Percentiles rank a stretch among this genome's conserved stretches.
Evolutionary conservation across 257 asterid species (phyloP).

Genomic region (Nemophila menziesii): DNA sequence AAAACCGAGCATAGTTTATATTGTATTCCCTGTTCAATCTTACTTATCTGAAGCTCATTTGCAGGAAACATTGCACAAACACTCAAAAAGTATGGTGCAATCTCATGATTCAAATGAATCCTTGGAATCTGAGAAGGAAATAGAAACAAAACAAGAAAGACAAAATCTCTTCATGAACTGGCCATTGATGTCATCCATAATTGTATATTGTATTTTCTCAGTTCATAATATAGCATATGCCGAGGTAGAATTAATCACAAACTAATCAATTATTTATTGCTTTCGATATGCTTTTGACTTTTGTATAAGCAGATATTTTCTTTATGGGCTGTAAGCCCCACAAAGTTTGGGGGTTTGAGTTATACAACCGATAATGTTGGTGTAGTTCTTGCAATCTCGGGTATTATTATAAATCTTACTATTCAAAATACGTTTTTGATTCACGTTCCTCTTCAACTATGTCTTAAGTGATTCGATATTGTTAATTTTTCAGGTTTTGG

Average conservation of each 20-base stretch:
- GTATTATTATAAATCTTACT: slow-evolving; percentile 16
- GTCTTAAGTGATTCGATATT: neutral
- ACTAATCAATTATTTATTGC: no score
- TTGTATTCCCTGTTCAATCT: neutral
- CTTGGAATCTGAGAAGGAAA: slow-evolving; percentile 15
- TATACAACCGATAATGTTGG: slow-evolving; percentile 61
- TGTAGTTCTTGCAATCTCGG: slow-evolving; percentile 63
- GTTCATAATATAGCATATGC: slow-evolving; percentile 85
- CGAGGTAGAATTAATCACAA: no score
- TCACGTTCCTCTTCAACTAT: neutral
- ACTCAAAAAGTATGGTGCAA: slow-evolving; percentile 17
- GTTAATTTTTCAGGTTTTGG: slow-evolving; percentile 46
- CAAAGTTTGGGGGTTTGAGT: slow-evolving; percentile 58
- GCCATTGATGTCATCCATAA: slow-evolving; percentile 66
- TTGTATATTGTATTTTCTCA: slow-evolving; percentile 64
- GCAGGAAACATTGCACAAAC: slow-evolving; percentile 79
- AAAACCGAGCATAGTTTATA: neutral
- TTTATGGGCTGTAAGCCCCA: slow-evolving; percentile 81
- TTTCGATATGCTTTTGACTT: no score
- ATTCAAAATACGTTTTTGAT: neutral
- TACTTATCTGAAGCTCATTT: neutral
- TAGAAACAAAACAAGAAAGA: slow-evolving; percentile 14
- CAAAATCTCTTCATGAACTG: slow-evolving; percentile 47
- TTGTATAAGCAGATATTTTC: slow-evolving; percentile 53
- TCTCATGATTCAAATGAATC: slow-evolving; percentile 14